phyloP scores from a whole-genome alignment of 2,329 filamentous ascomycete species.

The Cladosporium sp. region DNA sequence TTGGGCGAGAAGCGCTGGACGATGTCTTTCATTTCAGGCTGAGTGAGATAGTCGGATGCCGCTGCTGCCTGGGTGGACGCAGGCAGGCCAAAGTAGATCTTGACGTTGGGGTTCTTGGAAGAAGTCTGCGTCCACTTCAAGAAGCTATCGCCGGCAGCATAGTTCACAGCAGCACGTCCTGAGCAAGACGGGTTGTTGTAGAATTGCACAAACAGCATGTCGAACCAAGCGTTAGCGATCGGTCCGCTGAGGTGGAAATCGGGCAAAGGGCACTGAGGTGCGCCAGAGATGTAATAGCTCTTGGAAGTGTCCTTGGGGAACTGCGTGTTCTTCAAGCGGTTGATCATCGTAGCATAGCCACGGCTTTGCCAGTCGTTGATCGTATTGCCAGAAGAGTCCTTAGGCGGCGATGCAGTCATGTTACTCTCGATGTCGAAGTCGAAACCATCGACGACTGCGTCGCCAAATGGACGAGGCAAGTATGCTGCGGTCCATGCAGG shows the following conservation, averaged over 20 bases:
- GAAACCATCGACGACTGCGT: conserved; percentile 53
- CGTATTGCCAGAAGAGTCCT: conserved; percentile 33
- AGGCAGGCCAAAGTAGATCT: conserved; percentile 56
- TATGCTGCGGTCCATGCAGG: conserved; percentile 33
- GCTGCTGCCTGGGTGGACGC: conserved; percentile 26
- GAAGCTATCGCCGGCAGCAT: conserved; percentile 45
- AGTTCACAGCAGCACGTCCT: conserved; percentile 43
- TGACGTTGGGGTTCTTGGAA: conserved; percentile 44
- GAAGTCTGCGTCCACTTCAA: conserved; percentile 45
- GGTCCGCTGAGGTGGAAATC: conserved; percentile 43
- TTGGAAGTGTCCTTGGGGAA: conserved; percentile 39
- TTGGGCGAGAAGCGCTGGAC: conserved; percentile 45
- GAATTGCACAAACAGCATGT: conserved; percentile 49
- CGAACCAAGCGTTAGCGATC: conserved; percentile 43
- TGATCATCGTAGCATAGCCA: conserved; percentile 47
- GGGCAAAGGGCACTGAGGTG: conserved; percentile 50
- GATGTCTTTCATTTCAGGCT: conserved; percentile 47
- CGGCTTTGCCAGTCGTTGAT: conserved; percentile 36
- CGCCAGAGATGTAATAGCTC: conserved; percentile 52
- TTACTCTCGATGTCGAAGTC: conserved; percentile 52
- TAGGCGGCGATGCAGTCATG: conserved; percentile 31
- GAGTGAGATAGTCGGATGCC: conserved; percentile 48
- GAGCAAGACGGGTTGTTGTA: conserved; percentile 51
- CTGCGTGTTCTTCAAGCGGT: conserved; percentile 44
- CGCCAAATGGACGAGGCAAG: conserved; percentile 48